phyloP scores from a whole-genome alignment of 805 yeast species.

The Naumovozyma baii region DNA sequence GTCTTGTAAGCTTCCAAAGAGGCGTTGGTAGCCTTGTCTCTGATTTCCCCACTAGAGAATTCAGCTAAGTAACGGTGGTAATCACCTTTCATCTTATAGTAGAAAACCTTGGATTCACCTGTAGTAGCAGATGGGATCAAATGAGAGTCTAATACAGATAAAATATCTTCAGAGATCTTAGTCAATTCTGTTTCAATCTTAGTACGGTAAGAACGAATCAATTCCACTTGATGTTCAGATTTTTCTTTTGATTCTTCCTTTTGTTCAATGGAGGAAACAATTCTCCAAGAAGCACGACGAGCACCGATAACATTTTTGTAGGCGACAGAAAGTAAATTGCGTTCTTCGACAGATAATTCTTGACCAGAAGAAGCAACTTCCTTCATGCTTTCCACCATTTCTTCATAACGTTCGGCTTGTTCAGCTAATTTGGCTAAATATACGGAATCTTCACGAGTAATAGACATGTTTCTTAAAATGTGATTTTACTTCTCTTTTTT shows the following conservation, averaged over 20 bases:
- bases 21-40: conserved; percentile 82
- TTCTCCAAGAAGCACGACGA: conserved; percentile 97
- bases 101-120: conserved; percentile 93
- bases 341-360: conserved; percentile 91
- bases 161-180: conserved; percentile 85
- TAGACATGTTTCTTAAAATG: conserved; percentile 41
- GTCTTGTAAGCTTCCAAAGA: conserved; percentile 88
- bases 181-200: conserved; percentile 86
- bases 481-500: too few species aligned
- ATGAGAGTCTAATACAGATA: conserved; percentile 73
- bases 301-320: conserved; percentile 97
- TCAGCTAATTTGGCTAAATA: conserved; percentile 96
- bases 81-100: conserved; percentile 98
- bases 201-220: conserved; percentile 85
- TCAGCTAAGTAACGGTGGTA: conserved; percentile 97
- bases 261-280: conserved; percentile 91
- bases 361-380: conserved; percentile 89
- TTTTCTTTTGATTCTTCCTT: conserved; percentile 93
- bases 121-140: conserved; percentile 86
- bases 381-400: conserved; percentile 96
- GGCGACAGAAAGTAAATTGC: conserved; percentile 89
- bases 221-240: conserved; percentile 64
- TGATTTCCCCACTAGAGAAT: conserved; percentile 79
- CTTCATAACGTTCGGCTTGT: conserved; percentile 97
- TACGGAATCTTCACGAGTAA: conserved; percentile 93